These are phyloP conservation scores for Pichia deserticola DNA, from an alignment of 805 yeast species.

Conservation along the genomic window DNA sequence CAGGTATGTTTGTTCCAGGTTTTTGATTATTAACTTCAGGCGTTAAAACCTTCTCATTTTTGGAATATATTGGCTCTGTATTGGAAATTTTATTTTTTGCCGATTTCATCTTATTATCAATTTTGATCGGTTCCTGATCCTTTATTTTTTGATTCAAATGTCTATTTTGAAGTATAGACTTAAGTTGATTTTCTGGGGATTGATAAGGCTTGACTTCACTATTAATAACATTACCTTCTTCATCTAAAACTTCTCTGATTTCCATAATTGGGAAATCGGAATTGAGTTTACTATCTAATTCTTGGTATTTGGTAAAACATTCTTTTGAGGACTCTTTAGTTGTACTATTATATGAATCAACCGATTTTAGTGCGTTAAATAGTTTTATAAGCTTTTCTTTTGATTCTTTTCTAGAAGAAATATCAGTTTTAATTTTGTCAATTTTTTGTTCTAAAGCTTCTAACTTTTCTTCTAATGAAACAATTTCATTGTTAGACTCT, in stretches of 20 bases:
- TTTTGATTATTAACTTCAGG: too few relatives aligned
- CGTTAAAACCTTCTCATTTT: too few relatives aligned
- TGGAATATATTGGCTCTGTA: too few relatives aligned
- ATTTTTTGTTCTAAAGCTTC: constrained; percentile 9
- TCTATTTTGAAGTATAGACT: background rate
- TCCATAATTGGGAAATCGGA: constrained; percentile 58
- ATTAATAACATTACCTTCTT: constrained; percentile 60
- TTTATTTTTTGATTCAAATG: too few relatives aligned
- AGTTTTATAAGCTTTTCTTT: constrained; percentile 22
- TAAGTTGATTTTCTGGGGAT: constrained; percentile 1
- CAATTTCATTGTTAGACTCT: constrained; percentile 17
- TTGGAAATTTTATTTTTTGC: background rate
- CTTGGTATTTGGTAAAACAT: too few relatives aligned
- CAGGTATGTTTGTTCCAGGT: too few relatives aligned
- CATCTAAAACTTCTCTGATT: constrained; percentile 78
- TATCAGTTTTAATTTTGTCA: constrained; percentile 27
- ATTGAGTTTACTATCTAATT: too few relatives aligned
- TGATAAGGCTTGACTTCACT: constrained; percentile 35
- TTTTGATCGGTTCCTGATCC: too few relatives aligned
- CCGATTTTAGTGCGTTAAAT: constrained; percentile 18
- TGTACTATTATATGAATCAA: constrained; percentile 5
- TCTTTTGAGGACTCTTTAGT: too few relatives aligned
- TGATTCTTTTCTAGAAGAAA: constrained; percentile 28
- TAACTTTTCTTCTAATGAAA: constrained; percentile 10
- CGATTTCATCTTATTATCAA: too few relatives aligned